Base-by-base conservation (phyloP, 2,329 filamentous ascomycete genomes). In the Ophidiomyces ophidiicola region DNA sequence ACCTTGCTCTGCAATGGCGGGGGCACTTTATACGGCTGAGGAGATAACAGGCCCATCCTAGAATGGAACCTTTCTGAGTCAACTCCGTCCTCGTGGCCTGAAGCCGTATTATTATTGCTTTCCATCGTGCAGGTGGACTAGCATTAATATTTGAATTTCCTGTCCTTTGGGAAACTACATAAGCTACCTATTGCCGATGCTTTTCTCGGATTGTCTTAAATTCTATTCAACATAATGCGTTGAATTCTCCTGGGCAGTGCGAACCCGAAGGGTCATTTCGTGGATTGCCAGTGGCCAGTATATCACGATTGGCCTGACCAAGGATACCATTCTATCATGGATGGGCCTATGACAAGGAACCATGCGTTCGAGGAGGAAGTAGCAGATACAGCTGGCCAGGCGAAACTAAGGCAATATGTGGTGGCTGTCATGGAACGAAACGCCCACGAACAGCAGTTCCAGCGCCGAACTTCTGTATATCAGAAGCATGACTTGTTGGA, bases 401-500 rank as follows among this genome's bases (percentile, higher is more conserved):
- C 31, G 20, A 36, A 33, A 25, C 28, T 45, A 21, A 45, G 32
- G 24, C 26, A 38, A 11, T 43, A 45, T 31, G 43, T 45, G 10
- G 36, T 43, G 20, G 41, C 37, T 15, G 32, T 41, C 14, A 43
- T 45, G 40, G 31, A 11, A 7, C 23, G 23, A n/a, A 31, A 18
- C 12, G 32, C 31, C 10, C 42, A 44, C 12, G 39, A 47, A 29
- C 32, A 42, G 14, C 31, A 23, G 10, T 53, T 57, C 28, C 38
- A 48, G 29, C 56, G 56, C 25, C 58, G 53, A 12, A 44, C 52
- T 1, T 62, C 60, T 4, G 23, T 56, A 18, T 50, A 55, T 29
- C 53, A 57, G 46, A 53, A 58, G 33, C 56, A 55, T 23, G 52
- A 56, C 40, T 47, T 59, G n/a, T 49, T 53, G 1, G 36, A 52